Evolutionary conservation across 1,284 basidiomycete species (phyloP).

Genomic region (Tilletia horrida): DNA sequence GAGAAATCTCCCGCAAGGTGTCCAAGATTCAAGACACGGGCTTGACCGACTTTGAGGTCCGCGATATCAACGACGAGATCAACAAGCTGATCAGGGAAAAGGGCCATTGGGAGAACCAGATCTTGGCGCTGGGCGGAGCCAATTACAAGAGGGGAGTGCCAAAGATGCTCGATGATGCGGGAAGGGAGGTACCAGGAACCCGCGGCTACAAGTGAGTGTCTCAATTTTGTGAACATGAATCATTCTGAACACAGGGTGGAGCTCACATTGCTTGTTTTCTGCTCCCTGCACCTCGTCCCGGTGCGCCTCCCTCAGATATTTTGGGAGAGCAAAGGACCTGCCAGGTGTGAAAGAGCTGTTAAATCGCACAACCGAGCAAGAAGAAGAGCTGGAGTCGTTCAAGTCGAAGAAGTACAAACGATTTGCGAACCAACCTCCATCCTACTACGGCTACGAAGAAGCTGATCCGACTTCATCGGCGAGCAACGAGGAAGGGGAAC

Average conservation of each 20-base stretch:
- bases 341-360: slow-evolving; percentile 95
- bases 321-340: slow-evolving; percentile 91
- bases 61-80: slow-evolving; percentile 96
- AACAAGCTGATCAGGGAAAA: slow-evolving; percentile 94
- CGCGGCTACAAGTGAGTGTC: slow-evolving; percentile 87
- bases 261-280: background rate
- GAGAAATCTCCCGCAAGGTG: slow-evolving; percentile 92
- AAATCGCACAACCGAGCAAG: slow-evolving; percentile 66
- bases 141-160: slow-evolving; percentile 84
- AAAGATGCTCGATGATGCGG: slow-evolving; percentile 89
- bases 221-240: no score
- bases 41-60: slow-evolving; percentile 89
- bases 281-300: background rate
- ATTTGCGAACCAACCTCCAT: slow-evolving; percentile 80
- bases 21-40: slow-evolving; percentile 92
- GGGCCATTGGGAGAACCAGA: slow-evolving; percentile 95
- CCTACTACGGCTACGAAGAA: slow-evolving; percentile 88
- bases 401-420: slow-evolving; percentile 74
- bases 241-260: no score
- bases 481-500: background rate
- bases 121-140: slow-evolving; percentile 87
- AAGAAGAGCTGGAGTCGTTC: slow-evolving; percentile 76
- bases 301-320: slow-evolving; percentile 66
- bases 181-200: slow-evolving; percentile 84
- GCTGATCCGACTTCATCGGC: slow-evolving; percentile 22